phyloP scores from a whole-genome alignment of 1,284 basidiomycete genomes.

The Sanghuangporus weigelae region DNA sequence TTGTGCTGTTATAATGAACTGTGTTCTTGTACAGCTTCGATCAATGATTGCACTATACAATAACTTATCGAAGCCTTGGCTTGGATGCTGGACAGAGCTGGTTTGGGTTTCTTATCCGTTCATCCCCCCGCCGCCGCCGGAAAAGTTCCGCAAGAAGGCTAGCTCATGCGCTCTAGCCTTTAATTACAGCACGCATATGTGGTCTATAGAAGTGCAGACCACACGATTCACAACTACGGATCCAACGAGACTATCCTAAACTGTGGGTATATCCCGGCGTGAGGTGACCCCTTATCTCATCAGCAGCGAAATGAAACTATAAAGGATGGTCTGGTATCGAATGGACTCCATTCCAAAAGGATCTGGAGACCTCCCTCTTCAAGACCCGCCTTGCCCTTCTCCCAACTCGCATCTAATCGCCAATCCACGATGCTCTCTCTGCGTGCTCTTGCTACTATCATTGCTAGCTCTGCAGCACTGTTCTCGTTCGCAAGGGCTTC shows the following conservation, averaged over 20 bases:
- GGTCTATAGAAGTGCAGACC: not conserved
- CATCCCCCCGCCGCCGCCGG: not conserved
- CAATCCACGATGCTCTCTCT: not conserved
- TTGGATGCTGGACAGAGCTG: too few species aligned
- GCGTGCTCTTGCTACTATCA: not conserved
- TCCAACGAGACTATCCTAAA: not conserved
- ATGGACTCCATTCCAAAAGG: not conserved
- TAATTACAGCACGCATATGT: not conserved
- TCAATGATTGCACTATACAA: too few species aligned
- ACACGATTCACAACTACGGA: not conserved
- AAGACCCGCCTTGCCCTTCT: not conserved
- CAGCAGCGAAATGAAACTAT: not conserved
- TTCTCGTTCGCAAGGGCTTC: slow-evolving; percentile 20
- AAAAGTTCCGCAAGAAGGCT: not conserved
- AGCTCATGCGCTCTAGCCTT: not conserved
- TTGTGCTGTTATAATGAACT: too few species aligned
- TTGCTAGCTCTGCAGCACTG: not conserved
- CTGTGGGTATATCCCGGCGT: not conserved
- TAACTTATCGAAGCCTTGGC: too few species aligned
- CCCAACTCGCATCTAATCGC: not conserved
- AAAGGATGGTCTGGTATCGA: not conserved
- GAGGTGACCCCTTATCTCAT: not conserved
- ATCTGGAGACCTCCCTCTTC: not conserved
- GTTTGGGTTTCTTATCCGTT: not conserved
- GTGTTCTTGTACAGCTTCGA: too few species aligned